phyloP scores from a whole-genome alignment of 352 stramenopile species.

The Phytophthora sp. region DNA sequence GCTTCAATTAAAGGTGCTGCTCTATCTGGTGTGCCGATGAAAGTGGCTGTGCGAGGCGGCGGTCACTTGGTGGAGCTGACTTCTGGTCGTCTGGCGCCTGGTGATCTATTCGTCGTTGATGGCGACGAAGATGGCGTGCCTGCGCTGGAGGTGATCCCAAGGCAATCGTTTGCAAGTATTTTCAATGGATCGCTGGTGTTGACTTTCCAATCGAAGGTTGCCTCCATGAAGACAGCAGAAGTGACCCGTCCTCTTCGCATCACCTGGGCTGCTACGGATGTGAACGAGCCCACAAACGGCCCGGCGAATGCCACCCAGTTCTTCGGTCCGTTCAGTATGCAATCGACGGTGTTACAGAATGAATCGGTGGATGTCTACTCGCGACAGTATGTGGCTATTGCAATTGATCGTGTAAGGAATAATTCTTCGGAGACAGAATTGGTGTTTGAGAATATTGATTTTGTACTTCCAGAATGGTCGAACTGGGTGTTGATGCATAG shows the following conservation, averaged over 20 bases:
- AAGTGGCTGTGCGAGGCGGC: background rate
- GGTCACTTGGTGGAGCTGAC: background rate
- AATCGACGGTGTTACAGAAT: conserved; percentile 7
- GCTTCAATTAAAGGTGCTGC: background rate
- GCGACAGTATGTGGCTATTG: background rate
- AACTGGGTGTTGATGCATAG: conserved; percentile 20
- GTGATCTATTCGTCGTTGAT: background rate
- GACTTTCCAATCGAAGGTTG: background rate
- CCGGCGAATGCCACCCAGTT: background rate
- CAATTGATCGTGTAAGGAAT: background rate
- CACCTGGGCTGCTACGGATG: background rate
- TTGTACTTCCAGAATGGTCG: conserved; percentile 6
- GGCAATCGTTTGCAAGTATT: background rate
- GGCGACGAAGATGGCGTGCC: background rate
- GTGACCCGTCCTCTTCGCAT: conserved; percentile 10
- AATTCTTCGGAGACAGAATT: background rate
- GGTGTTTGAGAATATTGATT: background rate
- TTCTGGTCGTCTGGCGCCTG: background rate
- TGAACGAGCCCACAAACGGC: background rate
- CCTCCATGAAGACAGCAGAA: background rate
- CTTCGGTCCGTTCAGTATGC: conserved; percentile 13
- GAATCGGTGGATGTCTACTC: background rate
- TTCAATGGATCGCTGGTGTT: conserved; percentile 13
- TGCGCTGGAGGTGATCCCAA: background rate
- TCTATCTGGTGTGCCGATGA: background rate